Base-by-base conservation (phyloP, 495 filamentous ascomycete genomes). In the Daldinia loculata region DNA sequence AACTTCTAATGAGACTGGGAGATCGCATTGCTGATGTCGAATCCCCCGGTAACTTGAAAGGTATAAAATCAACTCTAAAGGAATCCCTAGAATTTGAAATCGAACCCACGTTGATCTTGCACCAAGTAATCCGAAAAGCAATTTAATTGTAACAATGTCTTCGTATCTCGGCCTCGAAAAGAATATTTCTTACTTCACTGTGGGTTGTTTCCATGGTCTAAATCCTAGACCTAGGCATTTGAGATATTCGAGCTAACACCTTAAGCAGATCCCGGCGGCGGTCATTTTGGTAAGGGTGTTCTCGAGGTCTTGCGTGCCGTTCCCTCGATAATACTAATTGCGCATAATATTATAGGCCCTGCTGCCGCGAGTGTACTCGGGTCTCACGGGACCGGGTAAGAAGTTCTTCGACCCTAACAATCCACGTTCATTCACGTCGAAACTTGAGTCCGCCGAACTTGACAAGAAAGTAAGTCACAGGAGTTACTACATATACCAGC, bases 171-270 rank as follows among this genome's bases (percentile, higher is more conserved):
- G 83, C 52, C 64, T 78, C 60, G 77, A 75, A 34, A 77, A 75
- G 62, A 82, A 77, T 53, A 68, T 80, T 63, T 85, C 84, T 29
- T 79, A 83, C 67, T 84, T 82, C 71, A 78, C 83, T 15, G 81
- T 86, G 59, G 60, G 79, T 70, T 12, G 8, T n/a, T 6, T 7
- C 29, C 15, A 52, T 19, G n/a, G 38, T 30, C 4, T 34, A 6
- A 41, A 2, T 56, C 24, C 19, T 19, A 36, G 2, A n/a, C 24
- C 19, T 19, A 36, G 2, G 19, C 12, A 48, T 30, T 0, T 24
- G 12, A 55, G 39, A 48, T 34, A 15, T 61, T 45, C 50, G 19
- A 24, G 32, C 38, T 55, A 39, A 66, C 59, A 24, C 34, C 7
- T 14, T 19, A 1, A 9, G 50, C 36, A 85, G 84, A 77, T 86